Percentiles rank a stretch among this genome's conserved stretches.
These are phyloP conservation scores for Leccinum aurantiacum DNA, from an alignment of 768 basidiomycete species.

Conservation along the genomic window DNA sequence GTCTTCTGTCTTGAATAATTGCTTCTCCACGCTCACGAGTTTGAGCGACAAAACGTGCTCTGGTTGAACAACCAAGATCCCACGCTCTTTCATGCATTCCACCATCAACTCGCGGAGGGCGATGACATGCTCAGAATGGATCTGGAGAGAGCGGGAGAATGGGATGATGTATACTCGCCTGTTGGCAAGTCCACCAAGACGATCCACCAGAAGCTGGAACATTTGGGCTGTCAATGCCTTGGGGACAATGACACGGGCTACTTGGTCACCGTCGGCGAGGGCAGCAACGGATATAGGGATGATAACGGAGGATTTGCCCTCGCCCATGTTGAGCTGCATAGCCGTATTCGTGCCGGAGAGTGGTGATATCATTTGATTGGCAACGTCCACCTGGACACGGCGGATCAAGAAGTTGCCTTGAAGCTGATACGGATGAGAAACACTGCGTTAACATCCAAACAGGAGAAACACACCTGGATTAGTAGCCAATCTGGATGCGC, in stretches of 20 bases:
- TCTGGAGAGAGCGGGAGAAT: slow-evolving; percentile 42
- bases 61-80: slow-evolving; percentile 51
- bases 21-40: slow-evolving; percentile 44
- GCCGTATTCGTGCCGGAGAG: slow-evolving; percentile 35
- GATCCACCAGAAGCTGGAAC: slow-evolving; percentile 47
- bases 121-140: slow-evolving; percentile 17
- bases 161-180: slow-evolving; percentile 50
- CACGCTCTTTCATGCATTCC: slow-evolving; percentile 39
- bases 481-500: slow-evolving; percentile 43
- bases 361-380: slow-evolving; percentile 49
- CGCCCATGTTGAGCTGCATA: slow-evolving; percentile 59
- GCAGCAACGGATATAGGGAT: slow-evolving; percentile 42
- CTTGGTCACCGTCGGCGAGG: slow-evolving; percentile 43
- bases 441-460: not conserved
- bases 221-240: slow-evolving; percentile 48
- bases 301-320: slow-evolving; percentile 52
- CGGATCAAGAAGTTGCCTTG: slow-evolving; percentile 46
- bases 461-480: slow-evolving; percentile 37
- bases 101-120: slow-evolving; percentile 34
- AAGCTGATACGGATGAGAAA: slow-evolving; percentile 32
- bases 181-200: slow-evolving; percentile 45
- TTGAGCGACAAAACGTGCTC: slow-evolving; percentile 54
- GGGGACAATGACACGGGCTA: slow-evolving; percentile 51
- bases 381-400: slow-evolving; percentile 41
- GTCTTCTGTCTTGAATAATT: slow-evolving; percentile 8